Evolutionary conservation across 495 filamentous ascomycete species (phyloP), one percentile per base, ranked within the genome.

Genomic region (Barbatosphaeria neglecta): DNA sequence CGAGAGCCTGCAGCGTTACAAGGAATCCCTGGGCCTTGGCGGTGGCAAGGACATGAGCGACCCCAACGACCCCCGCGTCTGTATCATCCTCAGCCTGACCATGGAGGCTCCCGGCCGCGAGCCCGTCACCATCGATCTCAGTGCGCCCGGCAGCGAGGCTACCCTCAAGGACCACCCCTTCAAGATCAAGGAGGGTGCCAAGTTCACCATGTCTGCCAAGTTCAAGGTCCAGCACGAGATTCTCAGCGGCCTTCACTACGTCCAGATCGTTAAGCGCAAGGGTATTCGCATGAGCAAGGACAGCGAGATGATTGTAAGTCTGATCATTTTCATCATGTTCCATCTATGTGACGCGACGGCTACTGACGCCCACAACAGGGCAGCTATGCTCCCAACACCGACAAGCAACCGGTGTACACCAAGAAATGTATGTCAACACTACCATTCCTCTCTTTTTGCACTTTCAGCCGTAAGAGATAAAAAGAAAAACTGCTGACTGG

Each of bases 221-320:
- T 98, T 96, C 76, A 82, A 87, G 70, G 93, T 98, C 16, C 85
- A 97, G 71, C 87, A 94, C 57, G 86, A 97, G 59, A 87, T 98
- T 40, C 75, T 97, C 44, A 88, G 84, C 55, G 92, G 92, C 22
- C 68, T 98, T 54, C 92, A 95, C 69, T 97, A 96, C 63, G 71
- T 98, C 37, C 93, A 98, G 69, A 75, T 84, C 10, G 83, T 95
- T 15, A 95, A 90, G 77, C 76, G 88, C 52, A 85, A 86, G 73
- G 82, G 83, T 48, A 74, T 98, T 57, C 74, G 76, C 19, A 78
- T 92, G 31, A 83, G 82, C 69, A 97, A 94, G 80, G 80, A 87
- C 48, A 77, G 90, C 58, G 89, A 97, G 74, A 98, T 98, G 92
- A 82, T 98, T 70, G 87, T 90, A 66, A 58, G 83, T 74, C 37